phyloP scores from a whole-genome alignment of 2,329 filamentous ascomycete species.

The Colletotrichum filicis region DNA sequence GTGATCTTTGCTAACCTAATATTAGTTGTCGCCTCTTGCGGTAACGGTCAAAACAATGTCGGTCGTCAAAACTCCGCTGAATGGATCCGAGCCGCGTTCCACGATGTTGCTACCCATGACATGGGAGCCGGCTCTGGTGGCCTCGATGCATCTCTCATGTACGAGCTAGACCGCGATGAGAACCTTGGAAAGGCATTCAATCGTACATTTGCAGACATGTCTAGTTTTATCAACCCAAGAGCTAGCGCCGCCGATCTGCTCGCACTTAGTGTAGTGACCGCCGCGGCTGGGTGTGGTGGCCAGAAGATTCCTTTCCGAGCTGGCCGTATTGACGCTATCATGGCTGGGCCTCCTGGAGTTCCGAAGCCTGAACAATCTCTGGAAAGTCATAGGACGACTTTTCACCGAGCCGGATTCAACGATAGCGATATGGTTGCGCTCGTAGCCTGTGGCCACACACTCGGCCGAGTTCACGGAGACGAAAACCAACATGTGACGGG shows the following conservation, averaged over 20 bases:
- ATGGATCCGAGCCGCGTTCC: slow-evolving; percentile 42
- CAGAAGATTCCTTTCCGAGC: slow-evolving; percentile 41
- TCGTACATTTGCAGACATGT: slow-evolving; percentile 42
- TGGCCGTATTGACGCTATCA: slow-evolving; percentile 44
- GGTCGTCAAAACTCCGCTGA: slow-evolving; percentile 40
- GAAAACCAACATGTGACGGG: slow-evolving; percentile 51
- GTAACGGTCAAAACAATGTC: not conserved
- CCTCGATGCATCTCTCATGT: slow-evolving; percentile 40
- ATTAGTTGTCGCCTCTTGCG: too few relatives aligned
- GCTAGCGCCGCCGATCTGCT: slow-evolving; percentile 40
- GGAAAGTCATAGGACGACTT: slow-evolving; percentile 39
- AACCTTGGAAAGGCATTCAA: slow-evolving; percentile 38
- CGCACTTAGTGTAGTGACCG: slow-evolving; percentile 37
- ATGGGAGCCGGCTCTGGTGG: slow-evolving; percentile 37
- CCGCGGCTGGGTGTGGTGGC: slow-evolving; percentile 37
- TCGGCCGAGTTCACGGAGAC: slow-evolving; percentile 55
- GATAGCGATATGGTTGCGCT: slow-evolving; percentile 48
- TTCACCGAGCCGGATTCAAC: slow-evolving; percentile 45
- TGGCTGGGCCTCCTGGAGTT: slow-evolving; percentile 44
- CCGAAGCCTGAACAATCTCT: slow-evolving; percentile 44
- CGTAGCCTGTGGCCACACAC: slow-evolving; percentile 48
- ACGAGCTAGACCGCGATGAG: slow-evolving; percentile 38
- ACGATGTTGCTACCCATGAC: slow-evolving; percentile 41
- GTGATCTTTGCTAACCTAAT: too few relatives aligned
- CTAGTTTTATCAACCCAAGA: slow-evolving; percentile 34